These are phyloP conservation scores for Pseudogymnoascus sp. DNA, from an alignment of 2,329 filamentous ascomycete genomes.

Conservation along the genomic window DNA sequence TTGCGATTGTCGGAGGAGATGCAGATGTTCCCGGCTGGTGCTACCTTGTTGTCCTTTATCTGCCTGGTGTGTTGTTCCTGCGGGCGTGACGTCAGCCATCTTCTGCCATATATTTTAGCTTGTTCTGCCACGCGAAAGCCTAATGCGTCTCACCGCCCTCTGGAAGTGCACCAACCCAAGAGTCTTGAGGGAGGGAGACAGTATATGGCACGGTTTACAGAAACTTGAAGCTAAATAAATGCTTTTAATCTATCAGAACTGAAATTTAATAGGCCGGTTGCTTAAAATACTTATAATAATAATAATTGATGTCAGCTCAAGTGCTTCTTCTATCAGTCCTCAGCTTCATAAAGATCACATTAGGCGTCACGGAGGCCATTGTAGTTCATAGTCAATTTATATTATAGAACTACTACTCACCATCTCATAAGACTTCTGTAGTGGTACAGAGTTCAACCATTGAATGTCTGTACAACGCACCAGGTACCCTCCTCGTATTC, in stretches of 20 bases:
- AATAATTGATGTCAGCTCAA: no score
- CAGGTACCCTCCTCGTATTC: background rate
- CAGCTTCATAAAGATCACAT: background rate
- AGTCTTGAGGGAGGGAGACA: no score
- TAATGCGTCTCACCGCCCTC: background rate
- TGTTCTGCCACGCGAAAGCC: background rate
- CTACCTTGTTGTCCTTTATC: constrained; percentile 5
- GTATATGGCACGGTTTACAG: no score
- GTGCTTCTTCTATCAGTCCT: no score
- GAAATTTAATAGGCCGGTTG: no score
- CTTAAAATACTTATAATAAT: no score
- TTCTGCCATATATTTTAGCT: background rate
- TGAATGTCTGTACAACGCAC: background rate
- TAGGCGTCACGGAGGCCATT: no score
- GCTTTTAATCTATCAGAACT: no score
- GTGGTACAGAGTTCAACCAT: background rate
- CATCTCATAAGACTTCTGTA: background rate
- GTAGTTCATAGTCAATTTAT: background rate
- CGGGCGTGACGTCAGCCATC: background rate
- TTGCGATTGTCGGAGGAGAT: background rate
- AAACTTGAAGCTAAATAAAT: no score
- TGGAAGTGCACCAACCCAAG: no score
- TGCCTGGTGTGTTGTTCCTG: constrained; percentile 6
- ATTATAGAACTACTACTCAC: background rate
- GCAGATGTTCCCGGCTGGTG: background rate